Evolutionary conservation across 768 basidiomycete species (phyloP).

Genomic region (Phanerochaete carnosa): DNA sequence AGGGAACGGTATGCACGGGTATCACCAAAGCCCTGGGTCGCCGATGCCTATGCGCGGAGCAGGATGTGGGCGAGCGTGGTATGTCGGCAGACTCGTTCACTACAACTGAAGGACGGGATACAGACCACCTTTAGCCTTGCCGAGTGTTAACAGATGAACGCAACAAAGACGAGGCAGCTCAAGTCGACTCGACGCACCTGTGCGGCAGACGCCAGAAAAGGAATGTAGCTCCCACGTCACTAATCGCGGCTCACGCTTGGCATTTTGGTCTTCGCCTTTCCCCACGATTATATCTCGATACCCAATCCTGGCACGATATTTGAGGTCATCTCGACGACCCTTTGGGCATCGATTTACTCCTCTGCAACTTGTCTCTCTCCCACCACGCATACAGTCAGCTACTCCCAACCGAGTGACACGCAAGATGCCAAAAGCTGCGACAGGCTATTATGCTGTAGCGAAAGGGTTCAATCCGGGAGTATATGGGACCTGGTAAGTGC

Average conservation of each 20-base stretch:
- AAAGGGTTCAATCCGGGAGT: slow-evolving; percentile 64
- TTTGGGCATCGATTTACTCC: neutral
- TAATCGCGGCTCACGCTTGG: neutral
- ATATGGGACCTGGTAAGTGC: slow-evolving; percentile 63
- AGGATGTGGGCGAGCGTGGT: neutral
- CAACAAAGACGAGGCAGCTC: neutral
- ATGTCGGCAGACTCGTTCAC: neutral
- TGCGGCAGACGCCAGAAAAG: neutral
- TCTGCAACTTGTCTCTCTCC: neutral
- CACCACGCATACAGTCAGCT: neutral
- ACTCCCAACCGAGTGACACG: neutral
- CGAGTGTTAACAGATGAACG: neutral
- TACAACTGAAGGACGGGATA: neutral
- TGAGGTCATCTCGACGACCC: neutral
- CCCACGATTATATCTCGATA: neutral
- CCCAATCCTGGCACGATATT: neutral
- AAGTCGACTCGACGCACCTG: neutral
- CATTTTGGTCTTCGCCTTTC: neutral
- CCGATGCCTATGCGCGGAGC: neutral
- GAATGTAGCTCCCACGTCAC: neutral
- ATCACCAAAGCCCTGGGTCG: slow-evolving; percentile 2
- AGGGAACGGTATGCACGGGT: slow-evolving; percentile 3
- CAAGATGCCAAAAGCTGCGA: slow-evolving; percentile 33
- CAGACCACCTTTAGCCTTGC: neutral
- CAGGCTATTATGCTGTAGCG: slow-evolving; percentile 67